Evolutionary conservation across 2,329 filamentous ascomycete species (phyloP).

Genomic region (Beauveria sp.): DNA sequence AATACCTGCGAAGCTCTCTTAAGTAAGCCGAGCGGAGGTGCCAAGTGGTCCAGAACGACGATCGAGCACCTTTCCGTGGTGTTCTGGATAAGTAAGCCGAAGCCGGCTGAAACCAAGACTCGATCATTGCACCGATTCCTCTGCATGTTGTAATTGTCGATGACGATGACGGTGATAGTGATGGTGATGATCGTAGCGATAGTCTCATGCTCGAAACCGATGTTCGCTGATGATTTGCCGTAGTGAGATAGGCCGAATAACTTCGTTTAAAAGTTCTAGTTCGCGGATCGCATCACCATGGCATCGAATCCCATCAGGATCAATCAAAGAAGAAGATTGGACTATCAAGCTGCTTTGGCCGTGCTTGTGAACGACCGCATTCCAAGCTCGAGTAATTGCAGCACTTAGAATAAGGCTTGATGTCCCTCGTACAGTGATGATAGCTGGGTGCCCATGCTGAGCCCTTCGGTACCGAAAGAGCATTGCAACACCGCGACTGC

Average conservation of each 20-base stretch:
- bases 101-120: no score
- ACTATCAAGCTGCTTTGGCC: conserved; percentile 13
- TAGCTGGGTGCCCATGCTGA: conserved; percentile 14
- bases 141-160: no score
- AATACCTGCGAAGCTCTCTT: no score
- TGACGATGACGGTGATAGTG: no score
- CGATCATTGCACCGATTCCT: no score
- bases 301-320: conserved; percentile 12
- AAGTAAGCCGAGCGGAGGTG: no score
- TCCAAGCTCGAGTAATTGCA: conserved; percentile 18
- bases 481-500: conserved; percentile 18
- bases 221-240: conserved; percentile 14
- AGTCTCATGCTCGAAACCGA: neutral
- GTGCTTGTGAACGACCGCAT: conserved; percentile 17
- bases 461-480: conserved; percentile 18
- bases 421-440: conserved; percentile 20
- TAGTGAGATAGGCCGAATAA: conserved; percentile 14
- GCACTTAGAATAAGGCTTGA: conserved; percentile 15
- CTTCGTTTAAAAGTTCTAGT: conserved; percentile 15
- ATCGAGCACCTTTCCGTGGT: no score
- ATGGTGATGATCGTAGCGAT: neutral
- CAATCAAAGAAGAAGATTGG: conserved; percentile 14
- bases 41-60: no score
- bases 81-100: no score
- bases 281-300: conserved; percentile 21